Evolutionary conservation across 164 flowering plant species (phyloP).

Genomic region (Santalum album): DNA sequence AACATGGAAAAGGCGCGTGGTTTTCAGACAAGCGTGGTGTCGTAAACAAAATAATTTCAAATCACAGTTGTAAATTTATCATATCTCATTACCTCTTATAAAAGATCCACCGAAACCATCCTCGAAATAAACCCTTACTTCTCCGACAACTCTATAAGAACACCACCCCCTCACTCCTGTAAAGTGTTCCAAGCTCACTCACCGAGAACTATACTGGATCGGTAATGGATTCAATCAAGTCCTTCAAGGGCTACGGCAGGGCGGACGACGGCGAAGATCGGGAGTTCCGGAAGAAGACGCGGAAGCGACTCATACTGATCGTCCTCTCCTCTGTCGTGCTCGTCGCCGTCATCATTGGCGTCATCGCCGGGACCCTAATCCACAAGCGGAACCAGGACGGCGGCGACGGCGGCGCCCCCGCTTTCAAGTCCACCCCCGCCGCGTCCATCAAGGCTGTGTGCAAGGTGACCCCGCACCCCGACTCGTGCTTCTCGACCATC

Average conservation of each 20-base stretch:
- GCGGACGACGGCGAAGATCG: conserved; percentile 42
- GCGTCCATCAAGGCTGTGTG: conserved; percentile 37
- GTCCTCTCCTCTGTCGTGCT: conserved; percentile 39
- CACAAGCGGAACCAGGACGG: conserved; percentile 15
- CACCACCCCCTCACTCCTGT: too few species aligned
- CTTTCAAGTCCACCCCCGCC: conserved; percentile 8
- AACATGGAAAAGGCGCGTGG: too few species aligned
- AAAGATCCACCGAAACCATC: too few species aligned
- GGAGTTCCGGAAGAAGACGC: conserved; percentile 35
- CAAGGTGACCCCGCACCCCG: conserved; percentile 31
- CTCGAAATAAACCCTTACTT: too few species aligned
- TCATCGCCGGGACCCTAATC: conserved; percentile 25
- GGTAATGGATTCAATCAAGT: conserved; percentile 18
- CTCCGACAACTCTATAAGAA: too few species aligned
- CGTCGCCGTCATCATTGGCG: conserved; percentile 31
- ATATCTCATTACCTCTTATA: too few species aligned
- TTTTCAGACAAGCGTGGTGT: too few species aligned
- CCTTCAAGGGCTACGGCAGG: conserved; percentile 67
- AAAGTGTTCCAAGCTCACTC: too few species aligned
- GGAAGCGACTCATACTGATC: conserved; percentile 40
- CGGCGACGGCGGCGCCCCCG: conserved; percentile 2
- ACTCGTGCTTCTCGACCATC: conserved; percentile 39
- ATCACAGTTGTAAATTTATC: too few species aligned
- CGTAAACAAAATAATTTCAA: too few species aligned
- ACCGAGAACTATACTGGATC: too few species aligned